These are phyloP conservation scores for Litchi chinensis DNA, from an alignment of 345 rosid species.

Conservation along the genomic window DNA sequence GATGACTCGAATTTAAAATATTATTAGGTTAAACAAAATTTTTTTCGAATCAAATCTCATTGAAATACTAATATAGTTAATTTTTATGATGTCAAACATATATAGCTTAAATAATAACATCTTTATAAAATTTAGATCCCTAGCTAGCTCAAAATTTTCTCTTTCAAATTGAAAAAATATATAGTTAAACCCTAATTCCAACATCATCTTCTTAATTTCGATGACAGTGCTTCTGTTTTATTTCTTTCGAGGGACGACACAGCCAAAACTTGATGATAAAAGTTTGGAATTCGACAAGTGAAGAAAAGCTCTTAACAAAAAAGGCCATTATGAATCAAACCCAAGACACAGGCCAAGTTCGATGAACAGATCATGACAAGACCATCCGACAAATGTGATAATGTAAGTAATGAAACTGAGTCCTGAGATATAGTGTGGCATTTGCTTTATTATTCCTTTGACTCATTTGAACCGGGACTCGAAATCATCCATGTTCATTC, in stretches of 20 bases:
- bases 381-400: background rate
- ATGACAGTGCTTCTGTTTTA: background rate
- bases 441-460: background rate
- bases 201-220: background rate
- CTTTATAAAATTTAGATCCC: too few species aligned
- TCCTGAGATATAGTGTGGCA: background rate
- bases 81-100: too few species aligned
- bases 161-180: too few species aligned
- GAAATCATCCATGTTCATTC: slow-evolving; percentile 21
- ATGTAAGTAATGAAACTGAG: background rate
- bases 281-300: background rate
- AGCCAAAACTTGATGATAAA: background rate
- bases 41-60: too few species aligned
- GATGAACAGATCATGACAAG: slow-evolving; percentile 7
- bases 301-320: background rate
- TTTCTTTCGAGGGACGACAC: background rate
- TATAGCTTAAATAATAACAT: too few species aligned
- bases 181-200: too few species aligned
- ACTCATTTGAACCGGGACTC: slow-evolving; percentile 12
- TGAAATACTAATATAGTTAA: too few species aligned
- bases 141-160: too few species aligned
- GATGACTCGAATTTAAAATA: too few species aligned
- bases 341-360: slow-evolving; percentile 27
- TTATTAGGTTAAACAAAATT: too few species aligned
- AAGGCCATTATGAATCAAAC: slow-evolving; percentile 17